Percentiles rank a stretch among this genome's conserved stretches.
phyloP scores from a whole-genome alignment of 805 yeast genomes.

The Teunomyces gatunensis region DNA sequence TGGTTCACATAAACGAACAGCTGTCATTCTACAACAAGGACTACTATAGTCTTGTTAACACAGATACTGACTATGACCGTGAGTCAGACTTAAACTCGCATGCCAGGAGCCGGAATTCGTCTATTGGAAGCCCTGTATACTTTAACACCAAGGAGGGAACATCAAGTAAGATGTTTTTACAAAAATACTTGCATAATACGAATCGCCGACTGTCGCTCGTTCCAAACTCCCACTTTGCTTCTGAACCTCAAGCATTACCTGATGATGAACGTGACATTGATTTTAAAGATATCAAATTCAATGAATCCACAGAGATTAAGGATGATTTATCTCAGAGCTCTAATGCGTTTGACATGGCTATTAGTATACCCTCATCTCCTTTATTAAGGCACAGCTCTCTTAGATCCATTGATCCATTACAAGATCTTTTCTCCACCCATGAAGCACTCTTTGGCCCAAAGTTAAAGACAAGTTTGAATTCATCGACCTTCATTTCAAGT shows the following conservation, averaged over 20 bases:
- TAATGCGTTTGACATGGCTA: neutral
- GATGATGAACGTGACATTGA: constrained; percentile 6
- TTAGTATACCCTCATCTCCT: constrained; percentile 1
- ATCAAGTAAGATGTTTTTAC: neutral
- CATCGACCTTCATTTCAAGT: constrained; percentile 1
- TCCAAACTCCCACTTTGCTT: constrained; percentile 22
- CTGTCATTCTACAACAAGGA: neutral
- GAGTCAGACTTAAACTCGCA: neutral
- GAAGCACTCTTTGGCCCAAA: constrained; percentile 27
- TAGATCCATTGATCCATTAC: constrained; percentile 7
- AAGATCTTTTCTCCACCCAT: constrained; percentile 30
- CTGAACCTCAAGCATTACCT: constrained; percentile 9
- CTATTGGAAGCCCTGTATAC: constrained; percentile 21
- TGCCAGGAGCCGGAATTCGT: constrained; percentile 14
- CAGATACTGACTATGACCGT: neutral
- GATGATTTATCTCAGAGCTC: neutral
- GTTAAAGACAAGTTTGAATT: neutral
- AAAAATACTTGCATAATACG: constrained; percentile 12
- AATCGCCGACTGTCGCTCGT: constrained; percentile 27
- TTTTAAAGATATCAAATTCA: constrained; percentile 27
- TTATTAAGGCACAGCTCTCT: neutral
- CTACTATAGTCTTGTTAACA: neutral
- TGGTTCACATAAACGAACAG: constrained; percentile 13
- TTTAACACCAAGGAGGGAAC: constrained; percentile 11
- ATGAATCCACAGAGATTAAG: constrained; percentile 4